A percentile compares a stretch with the other conserved stretches of the same genome.
Conservation (phyloP, 305 asterid species). For the Rubia balearica region DNA sequence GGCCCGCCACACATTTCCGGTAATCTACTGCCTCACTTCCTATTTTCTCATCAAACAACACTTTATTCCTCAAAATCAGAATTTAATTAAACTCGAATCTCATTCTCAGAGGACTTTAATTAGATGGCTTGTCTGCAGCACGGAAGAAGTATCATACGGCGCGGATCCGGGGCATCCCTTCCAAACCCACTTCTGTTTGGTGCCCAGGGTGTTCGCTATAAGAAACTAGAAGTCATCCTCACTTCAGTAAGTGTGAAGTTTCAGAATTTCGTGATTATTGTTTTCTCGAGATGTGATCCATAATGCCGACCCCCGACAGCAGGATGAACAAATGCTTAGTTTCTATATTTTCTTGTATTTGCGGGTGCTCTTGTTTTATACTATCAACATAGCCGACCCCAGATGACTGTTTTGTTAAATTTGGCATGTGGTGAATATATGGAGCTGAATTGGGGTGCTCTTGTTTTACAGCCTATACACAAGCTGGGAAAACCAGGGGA, state of each 20-base stretch:
- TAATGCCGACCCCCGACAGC: not conserved
- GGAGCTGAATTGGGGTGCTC: not conserved
- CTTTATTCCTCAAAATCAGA: not conserved
- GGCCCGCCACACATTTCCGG: not conserved
- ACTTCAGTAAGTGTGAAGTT: slow-evolving; percentile 50
- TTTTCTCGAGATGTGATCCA: not conserved
- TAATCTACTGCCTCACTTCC: not conserved
- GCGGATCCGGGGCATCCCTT: slow-evolving; percentile 28
- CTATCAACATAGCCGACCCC: not conserved
- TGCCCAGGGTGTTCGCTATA: slow-evolving; percentile 74
- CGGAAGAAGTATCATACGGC: slow-evolving; percentile 16
- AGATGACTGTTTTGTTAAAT: too few species aligned
- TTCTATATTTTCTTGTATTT: not conserved
- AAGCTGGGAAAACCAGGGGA: slow-evolving; percentile 92
- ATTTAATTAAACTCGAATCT: not conserved
- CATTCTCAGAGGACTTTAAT: not conserved
- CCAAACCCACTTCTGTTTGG: slow-evolving; percentile 72
- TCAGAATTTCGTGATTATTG: not conserved
- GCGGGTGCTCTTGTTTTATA: not conserved
- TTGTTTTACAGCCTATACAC: slow-evolving; percentile 41
- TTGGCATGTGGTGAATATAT: not conserved
- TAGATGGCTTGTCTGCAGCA: slow-evolving; percentile 22
- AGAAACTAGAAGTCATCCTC: slow-evolving; percentile 84
- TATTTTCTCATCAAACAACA: not conserved
- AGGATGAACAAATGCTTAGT: not conserved